Percentiles rank a stretch among this genome's conserved stretches.
These are phyloP conservation scores for Euphorbia corollata DNA, from an alignment of 441 rosid species.

Conservation along the genomic window DNA sequence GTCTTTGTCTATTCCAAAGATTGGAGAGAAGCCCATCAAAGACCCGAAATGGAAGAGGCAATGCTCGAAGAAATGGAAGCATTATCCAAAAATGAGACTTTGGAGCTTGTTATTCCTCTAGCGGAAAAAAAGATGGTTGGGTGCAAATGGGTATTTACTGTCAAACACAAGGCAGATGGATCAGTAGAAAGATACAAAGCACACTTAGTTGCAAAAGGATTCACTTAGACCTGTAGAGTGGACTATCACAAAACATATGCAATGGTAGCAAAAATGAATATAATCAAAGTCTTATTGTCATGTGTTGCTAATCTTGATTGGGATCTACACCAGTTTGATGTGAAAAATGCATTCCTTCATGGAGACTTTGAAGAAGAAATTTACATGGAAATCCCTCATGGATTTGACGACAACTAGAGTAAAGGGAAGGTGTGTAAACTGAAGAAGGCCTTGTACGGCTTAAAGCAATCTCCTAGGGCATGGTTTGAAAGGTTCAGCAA, in stretches of 20 bases:
- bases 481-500: neutral
- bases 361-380: too few relatives aligned
- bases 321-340: neutral
- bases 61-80: neutral
- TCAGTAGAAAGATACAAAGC: neutral
- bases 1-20: too few relatives aligned
- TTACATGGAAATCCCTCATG: too few relatives aligned
- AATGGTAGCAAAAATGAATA: neutral
- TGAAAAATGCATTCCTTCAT: too few relatives aligned
- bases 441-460: neutral
- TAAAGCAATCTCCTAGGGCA: neutral
- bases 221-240: neutral
- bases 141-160: neutral
- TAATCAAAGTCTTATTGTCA: neutral
- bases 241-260: neutral
- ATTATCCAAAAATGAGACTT: neutral
- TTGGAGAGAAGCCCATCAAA: neutral
- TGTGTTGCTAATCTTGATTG: neutral
- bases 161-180: neutral
- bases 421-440: neutral
- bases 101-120: neutral
- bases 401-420: too few relatives aligned
- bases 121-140: neutral
- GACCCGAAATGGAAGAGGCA: neutral
- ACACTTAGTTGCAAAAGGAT: neutral